A percentile compares a stretch with the other conserved stretches of the same genome.
phyloP scores from a whole-genome alignment of 169 alveolate genomes.

The Cryptosporidium bovis region DNA sequence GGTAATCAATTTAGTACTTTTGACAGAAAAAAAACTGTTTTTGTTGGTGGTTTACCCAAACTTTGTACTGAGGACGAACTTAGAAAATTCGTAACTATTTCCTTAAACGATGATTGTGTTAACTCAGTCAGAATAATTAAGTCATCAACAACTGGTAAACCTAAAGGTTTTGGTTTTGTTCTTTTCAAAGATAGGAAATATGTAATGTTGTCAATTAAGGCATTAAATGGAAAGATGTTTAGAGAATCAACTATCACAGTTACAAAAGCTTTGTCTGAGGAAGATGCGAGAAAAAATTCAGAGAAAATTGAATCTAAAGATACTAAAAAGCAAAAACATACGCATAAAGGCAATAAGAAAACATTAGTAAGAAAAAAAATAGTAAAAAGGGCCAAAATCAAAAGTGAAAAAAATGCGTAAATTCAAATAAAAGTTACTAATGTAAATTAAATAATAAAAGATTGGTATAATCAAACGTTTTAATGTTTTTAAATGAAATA shows the following conservation, averaged over 20 bases:
- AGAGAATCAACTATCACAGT: conserved; percentile 11
- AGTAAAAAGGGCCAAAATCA: background rate
- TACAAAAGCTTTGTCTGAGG: conserved; percentile 62
- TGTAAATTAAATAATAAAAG: too few species aligned
- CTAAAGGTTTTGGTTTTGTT: conserved; percentile 70
- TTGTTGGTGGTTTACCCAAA: conserved; percentile 59
- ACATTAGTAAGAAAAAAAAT: too few species aligned
- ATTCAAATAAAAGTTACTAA: too few species aligned
- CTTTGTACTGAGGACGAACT: conserved; percentile 72
- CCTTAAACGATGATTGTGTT: conserved; percentile 40
- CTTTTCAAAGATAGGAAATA: conserved; percentile 67
- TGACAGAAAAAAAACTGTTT: conserved; percentile 62
- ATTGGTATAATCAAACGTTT: too few species aligned
- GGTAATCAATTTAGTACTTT: conserved; percentile 65
- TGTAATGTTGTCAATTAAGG: conserved; percentile 26
- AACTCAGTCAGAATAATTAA: conserved; percentile 42
- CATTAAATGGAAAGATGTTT: conserved; percentile 11
- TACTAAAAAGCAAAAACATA: background rate
- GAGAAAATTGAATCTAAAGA: background rate
- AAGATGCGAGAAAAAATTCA: conserved; percentile 17
- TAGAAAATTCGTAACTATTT: conserved; percentile 28
- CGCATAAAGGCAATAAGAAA: background rate
- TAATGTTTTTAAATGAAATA: too few species aligned
- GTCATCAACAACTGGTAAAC: conserved; percentile 52
- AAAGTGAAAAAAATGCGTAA: too few species aligned